A percentile compares a stretch with the other conserved stretches of the same genome.
Evolutionary conservation across 2,329 filamentous ascomycete genomes (phyloP).

Genomic region (Clonostachys chloroleuca): DNA sequence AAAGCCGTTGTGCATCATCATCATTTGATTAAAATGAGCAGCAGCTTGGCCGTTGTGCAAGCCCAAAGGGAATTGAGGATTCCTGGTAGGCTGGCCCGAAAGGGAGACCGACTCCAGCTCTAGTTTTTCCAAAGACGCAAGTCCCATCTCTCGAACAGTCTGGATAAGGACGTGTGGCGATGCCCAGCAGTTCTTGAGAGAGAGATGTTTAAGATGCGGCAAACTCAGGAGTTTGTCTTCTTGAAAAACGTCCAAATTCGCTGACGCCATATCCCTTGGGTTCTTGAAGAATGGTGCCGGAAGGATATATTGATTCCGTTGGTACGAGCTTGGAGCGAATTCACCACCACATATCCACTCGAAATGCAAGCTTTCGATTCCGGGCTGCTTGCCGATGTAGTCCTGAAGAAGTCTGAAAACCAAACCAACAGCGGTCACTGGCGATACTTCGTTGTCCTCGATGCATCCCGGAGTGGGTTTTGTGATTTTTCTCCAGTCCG

Average conservation of each 20-base stretch:
- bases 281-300: conserved; percentile 50
- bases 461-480: conserved; percentile 47
- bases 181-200: conserved; percentile 66
- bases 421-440: conserved; percentile 42
- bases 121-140: conserved; percentile 43
- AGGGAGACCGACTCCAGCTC: conserved; percentile 63
- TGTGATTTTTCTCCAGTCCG: conserved; percentile 59
- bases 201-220: conserved; percentile 52
- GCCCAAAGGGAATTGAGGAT: conserved; percentile 2
- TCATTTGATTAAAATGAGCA: background rate
- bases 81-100: conserved; percentile 35
- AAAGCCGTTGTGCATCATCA: background rate
- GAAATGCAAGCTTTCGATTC: conserved; percentile 55
- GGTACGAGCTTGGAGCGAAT: conserved; percentile 54
- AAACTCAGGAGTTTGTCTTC: conserved; percentile 41
- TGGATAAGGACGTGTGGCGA: conserved; percentile 51
- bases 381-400: conserved; percentile 39
- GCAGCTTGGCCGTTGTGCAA: background rate
- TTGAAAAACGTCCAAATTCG: conserved; percentile 19
- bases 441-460: conserved; percentile 40
- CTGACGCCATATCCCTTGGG: conserved; percentile 18
- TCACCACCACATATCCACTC: conserved; percentile 68
- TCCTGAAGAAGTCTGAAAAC: conserved; percentile 47
- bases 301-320: conserved; percentile 58
- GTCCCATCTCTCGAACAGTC: conserved; percentile 43